Evolutionary conservation across 768 basidiomycete genomes (phyloP).

Genomic region (Lactifluus subvellereus): DNA sequence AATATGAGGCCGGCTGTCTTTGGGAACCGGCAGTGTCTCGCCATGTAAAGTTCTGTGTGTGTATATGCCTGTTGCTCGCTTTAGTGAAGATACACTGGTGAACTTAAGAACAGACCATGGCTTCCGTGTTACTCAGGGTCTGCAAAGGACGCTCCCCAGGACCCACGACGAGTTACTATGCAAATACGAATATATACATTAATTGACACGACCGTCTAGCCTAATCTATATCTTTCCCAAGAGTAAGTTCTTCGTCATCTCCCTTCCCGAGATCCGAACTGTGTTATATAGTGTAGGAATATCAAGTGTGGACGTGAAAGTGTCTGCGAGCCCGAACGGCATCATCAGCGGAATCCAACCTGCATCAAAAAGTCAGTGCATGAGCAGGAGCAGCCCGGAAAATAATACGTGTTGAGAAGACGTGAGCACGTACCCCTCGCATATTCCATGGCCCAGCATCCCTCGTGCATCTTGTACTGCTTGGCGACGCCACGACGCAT

Average conservation of each 20-base stretch:
- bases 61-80: no score
- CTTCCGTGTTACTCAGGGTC: not conserved
- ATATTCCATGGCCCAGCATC: conserved; percentile 94
- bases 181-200: not conserved
- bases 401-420: not conserved
- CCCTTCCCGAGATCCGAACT: conserved; percentile 66
- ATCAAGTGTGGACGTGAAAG: conserved; percentile 84
- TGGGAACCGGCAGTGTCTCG: not conserved
- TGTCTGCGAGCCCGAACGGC: conserved; percentile 88
- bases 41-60: not conserved
- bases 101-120: not conserved
- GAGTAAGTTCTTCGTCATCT: conserved; percentile 77
- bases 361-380: conserved; percentile 30
- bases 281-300: conserved; percentile 77
- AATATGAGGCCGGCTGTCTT: not conserved
- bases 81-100: no score
- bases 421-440: conserved; percentile 61
- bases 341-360: conserved; percentile 98
- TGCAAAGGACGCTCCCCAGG: no score
- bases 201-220: not conserved
- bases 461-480: conserved; percentile 98
- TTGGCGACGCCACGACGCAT: conserved; percentile 79
- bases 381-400: not conserved
- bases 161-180: not conserved
- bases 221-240: conserved; percentile 72